Evolutionary conservation across 1,284 basidiomycete genomes (phyloP).

Genomic region (Mycena sp.): DNA sequence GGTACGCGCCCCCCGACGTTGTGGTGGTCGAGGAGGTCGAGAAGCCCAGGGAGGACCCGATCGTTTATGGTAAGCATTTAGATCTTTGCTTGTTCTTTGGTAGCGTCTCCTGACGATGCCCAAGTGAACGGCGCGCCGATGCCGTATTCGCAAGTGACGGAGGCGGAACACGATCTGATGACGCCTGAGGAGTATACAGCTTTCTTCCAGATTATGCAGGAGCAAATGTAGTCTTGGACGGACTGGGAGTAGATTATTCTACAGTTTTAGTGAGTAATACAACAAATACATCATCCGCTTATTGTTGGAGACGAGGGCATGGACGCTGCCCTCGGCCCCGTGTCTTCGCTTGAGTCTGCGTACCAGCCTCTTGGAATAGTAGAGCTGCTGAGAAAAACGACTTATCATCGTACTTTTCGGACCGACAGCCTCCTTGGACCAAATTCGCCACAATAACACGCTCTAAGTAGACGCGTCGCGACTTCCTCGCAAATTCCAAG

Average conservation of each 20-base stretch:
- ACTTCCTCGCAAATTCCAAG: too few relatives aligned
- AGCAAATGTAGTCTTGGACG: constrained; percentile 37
- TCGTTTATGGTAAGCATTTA: constrained; percentile 67
- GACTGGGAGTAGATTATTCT: constrained; percentile 13
- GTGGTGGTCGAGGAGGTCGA: constrained; percentile 22
- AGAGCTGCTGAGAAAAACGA: too few relatives aligned
- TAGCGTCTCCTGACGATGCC: constrained; percentile 4
- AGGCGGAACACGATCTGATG: constrained; percentile 86
- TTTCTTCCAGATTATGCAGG: constrained; percentile 73
- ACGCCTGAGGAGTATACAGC: constrained; percentile 86
- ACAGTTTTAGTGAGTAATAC: constrained; percentile 6
- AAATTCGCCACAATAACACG: too few relatives aligned
- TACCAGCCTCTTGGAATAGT: too few relatives aligned
- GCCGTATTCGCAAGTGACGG: constrained; percentile 77
- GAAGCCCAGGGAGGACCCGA: constrained; percentile 58
- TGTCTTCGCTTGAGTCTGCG: too few relatives aligned
- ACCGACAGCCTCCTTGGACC: too few relatives aligned
- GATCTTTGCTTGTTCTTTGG: constrained; percentile 13
- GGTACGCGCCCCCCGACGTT: constrained; percentile 14
- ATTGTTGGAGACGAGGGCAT: too few relatives aligned
- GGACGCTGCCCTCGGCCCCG: too few relatives aligned
- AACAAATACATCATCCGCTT: constrained; percentile 3
- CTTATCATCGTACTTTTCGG: too few relatives aligned
- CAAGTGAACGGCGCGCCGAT: constrained; percentile 76
- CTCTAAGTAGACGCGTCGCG: too few relatives aligned